phyloP scores from a whole-genome alignment of 2,329 filamentous ascomycete species.

The Pleurostoma richardsiae region DNA sequence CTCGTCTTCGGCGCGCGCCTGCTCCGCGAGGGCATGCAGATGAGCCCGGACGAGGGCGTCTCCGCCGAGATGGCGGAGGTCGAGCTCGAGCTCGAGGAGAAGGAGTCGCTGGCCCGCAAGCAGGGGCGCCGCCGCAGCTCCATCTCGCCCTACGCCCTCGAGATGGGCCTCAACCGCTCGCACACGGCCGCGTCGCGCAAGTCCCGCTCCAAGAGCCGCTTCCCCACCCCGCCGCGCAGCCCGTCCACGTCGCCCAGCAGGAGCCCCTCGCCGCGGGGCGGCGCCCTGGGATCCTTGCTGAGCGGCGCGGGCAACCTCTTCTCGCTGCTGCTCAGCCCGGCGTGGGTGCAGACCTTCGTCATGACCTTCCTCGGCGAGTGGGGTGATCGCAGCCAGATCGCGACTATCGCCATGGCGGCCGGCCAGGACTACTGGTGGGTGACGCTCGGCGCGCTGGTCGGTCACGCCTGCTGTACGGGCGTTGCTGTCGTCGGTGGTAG shows the following conservation, averaged over 20 bases:
- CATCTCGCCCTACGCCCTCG: constrained; percentile 70
- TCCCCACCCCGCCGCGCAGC: constrained; percentile 76
- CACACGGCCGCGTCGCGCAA: constrained; percentile 62
- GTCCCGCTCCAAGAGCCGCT: constrained; percentile 67
- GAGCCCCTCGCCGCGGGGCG: constrained; percentile 44
- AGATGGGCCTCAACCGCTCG: constrained; percentile 65
- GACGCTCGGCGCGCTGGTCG: constrained; percentile 78
- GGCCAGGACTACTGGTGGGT: constrained; percentile 99
- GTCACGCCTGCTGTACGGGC: constrained; percentile 85
- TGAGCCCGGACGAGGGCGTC: constrained; percentile 86
- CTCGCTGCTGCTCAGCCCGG: constrained; percentile 83
- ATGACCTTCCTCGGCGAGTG: constrained; percentile 99
- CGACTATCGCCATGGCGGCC: constrained; percentile 97
- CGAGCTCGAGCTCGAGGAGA: constrained; percentile 87
- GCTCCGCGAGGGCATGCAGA: constrained; percentile 79
- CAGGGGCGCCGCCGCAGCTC: constrained; percentile 62
- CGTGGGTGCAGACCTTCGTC: constrained; percentile 97
- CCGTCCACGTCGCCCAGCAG: constrained; percentile 71
- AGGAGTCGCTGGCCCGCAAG: constrained; percentile 72
- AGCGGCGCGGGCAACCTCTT: constrained; percentile 79
- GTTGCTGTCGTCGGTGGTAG: constrained; percentile 88
- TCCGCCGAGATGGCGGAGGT: constrained; percentile 98
- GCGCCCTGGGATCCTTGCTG: constrained; percentile 32
- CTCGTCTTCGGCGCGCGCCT: constrained; percentile 83
- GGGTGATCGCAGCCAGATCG: constrained; percentile 96